Conservation (phyloP, 306 rosid species). For the Fagus crenata region DNA sequence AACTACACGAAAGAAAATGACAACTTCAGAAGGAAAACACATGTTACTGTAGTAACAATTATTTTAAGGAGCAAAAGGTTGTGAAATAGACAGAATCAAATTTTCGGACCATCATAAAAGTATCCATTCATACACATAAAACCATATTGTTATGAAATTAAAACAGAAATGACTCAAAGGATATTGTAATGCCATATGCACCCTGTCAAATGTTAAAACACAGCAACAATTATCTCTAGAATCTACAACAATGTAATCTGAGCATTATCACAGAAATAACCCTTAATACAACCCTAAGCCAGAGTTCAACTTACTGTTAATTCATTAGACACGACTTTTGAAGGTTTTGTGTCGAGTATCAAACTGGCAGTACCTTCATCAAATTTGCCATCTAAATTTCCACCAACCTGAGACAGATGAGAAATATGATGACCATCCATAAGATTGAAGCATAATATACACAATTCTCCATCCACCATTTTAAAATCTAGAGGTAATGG, state of each 20-base stretch:
- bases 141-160: not conserved
- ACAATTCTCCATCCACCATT: slow-evolving; percentile 9
- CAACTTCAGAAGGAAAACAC: slow-evolving; percentile 5
- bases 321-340: slow-evolving; percentile 83
- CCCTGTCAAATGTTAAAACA: slow-evolving; percentile 20
- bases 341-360: slow-evolving; percentile 86
- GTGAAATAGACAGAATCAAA: not conserved
- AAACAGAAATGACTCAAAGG: not conserved
- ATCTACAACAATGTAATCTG: slow-evolving; percentile 2
- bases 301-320: slow-evolving; percentile 67
- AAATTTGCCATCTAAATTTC: slow-evolving; percentile 79
- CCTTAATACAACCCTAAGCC: slow-evolving; percentile 10
- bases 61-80: not conserved
- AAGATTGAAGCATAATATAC: slow-evolving; percentile 10
- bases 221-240: slow-evolving; percentile 14
- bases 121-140: no score
- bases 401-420: slow-evolving; percentile 62
- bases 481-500: slow-evolving; percentile 17
- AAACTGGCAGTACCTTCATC: slow-evolving; percentile 83
- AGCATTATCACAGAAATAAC: not conserved
- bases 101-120: not conserved
- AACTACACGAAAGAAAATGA: not conserved
- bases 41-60: not conserved
- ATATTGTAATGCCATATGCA: not conserved
- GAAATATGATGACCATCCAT: slow-evolving; percentile 21